These are phyloP conservation scores for Mytilinidion resinicola DNA, from an alignment of 495 filamentous ascomycete genomes.

Conservation along the genomic window DNA sequence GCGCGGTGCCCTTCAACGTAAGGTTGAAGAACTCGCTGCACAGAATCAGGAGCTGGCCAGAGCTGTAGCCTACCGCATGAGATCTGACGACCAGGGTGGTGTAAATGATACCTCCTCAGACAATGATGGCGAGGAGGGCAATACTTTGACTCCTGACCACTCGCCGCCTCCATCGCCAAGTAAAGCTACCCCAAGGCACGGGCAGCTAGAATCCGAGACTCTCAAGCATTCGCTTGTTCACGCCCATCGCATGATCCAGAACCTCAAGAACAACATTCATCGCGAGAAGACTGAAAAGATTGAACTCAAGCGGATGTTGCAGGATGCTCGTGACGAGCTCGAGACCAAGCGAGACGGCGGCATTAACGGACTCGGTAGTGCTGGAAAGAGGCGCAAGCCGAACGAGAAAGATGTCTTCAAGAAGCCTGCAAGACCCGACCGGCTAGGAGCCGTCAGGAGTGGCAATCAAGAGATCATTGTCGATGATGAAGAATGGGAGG, in stretches of 20 bases:
- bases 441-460: slow-evolving; percentile 71
- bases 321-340: slow-evolving; percentile 90
- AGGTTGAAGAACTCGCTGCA: slow-evolving; percentile 73
- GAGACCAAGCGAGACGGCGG: slow-evolving; percentile 63
- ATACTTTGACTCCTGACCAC: slow-evolving; percentile 73
- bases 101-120: slow-evolving; percentile 50
- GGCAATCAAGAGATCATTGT: slow-evolving; percentile 68
- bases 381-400: slow-evolving; percentile 61
- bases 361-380: slow-evolving; percentile 41
- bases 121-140: slow-evolving; percentile 57
- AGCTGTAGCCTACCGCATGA: slow-evolving; percentile 65
- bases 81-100: slow-evolving; percentile 55
- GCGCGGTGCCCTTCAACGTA: slow-evolving; percentile 63
- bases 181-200: slow-evolving; percentile 85
- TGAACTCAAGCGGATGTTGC: slow-evolving; percentile 89
- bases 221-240: slow-evolving; percentile 88
- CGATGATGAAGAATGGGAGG: slow-evolving; percentile 86
- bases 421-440: slow-evolving; percentile 64
- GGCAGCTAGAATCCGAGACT: slow-evolving; percentile 86
- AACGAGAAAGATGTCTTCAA: slow-evolving; percentile 61
- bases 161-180: slow-evolving; percentile 85
- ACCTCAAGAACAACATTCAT: slow-evolving; percentile 86
- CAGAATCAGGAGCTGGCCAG: slow-evolving; percentile 87
- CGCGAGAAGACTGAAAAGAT: slow-evolving; percentile 97
- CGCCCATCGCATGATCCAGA: slow-evolving; percentile 93